Evolutionary conservation across 805 yeast species (phyloP), one percentile per base, ranked within the genome.

Genomic region (Millerago galiae): DNA sequence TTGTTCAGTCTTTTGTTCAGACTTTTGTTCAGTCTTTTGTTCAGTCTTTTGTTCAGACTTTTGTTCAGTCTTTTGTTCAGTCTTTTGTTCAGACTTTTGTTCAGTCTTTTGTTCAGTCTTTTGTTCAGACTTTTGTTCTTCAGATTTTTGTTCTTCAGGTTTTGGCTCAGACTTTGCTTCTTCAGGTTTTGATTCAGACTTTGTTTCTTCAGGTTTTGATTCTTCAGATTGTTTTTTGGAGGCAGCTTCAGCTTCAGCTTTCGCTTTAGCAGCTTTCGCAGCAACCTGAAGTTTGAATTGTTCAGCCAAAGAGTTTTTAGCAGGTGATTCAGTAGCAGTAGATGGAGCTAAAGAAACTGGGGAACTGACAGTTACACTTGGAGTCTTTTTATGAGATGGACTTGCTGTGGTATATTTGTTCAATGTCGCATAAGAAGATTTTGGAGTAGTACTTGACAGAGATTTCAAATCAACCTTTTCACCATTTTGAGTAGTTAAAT

Each of bases 391-490:
- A 18, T 32, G 37, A 2, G 41, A 8, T 41, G 56, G 54, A 26
- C 51, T 44, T 12, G 54, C 17, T 18, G 51, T 15, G 13, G 49
- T 40, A 16, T 51, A 37, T 38, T 43, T 48, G 34, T 37, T 44
- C 33, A 49, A 42, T 18, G 54, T 38, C 7, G 51, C 48, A 30
- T 27, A 25, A 3, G 43, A 7, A 4, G 53, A 17, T 40, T 53
- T 54, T 40, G 59, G 58, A 2, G 55, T 52, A 11, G 38, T 41
- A 32, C 39, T 46, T n/a, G 42, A 29, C 12, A 54, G 29, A 7
- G 42, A 14, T n/a, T 45, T 45, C 9, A 56, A 13, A 29, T 56
- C 60, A 38, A 56, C 54, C 15, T 47, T 44, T 38, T 56, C 60
- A 33, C 60, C 60, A 13, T 44, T 34, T 13, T 51, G 49, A 10